Conservation (phyloP, 345 rosid species). For the Murraya paniculata region DNA sequence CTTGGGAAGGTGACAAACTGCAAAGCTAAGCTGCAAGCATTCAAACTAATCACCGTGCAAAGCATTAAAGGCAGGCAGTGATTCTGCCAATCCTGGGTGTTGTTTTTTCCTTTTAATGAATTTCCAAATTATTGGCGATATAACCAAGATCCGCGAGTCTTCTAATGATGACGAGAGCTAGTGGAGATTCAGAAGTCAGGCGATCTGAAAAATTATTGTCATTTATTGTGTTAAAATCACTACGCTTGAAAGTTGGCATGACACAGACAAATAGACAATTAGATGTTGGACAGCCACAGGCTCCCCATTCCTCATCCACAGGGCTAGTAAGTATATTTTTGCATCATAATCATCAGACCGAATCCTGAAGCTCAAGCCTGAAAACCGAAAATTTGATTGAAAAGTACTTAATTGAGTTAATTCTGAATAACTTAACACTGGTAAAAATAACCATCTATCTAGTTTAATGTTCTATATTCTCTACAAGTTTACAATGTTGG, state of each 20-base stretch:
- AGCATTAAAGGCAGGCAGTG: constrained; percentile 10
- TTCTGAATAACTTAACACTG: no score
- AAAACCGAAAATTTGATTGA: neutral
- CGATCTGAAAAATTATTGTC: neutral
- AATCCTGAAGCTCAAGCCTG: neutral
- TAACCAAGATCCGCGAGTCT: neutral
- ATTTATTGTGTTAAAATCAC: neutral
- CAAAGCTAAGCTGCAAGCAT: neutral
- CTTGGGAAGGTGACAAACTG: constrained; percentile 6
- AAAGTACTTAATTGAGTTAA: neutral
- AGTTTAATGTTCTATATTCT: neutral
- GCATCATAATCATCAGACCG: neutral
- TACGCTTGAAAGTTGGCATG: neutral
- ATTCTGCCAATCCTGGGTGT: neutral
- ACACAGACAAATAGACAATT: neutral
- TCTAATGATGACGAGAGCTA: neutral
- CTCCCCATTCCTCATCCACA: neutral
- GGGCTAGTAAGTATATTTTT: neutral
- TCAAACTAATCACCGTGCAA: neutral
- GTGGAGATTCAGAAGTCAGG: constrained; percentile 10
- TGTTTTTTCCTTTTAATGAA: neutral
- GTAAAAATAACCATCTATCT: neutral
- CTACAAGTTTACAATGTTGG: neutral
- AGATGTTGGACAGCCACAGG: neutral
- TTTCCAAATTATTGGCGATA: constrained; percentile 2